Percentiles rank a stretch among this genome's conserved stretches.
phyloP scores from a whole-genome alignment of 371 early-diverging fungal species.

The Lichtheimia ramosa region DNA sequence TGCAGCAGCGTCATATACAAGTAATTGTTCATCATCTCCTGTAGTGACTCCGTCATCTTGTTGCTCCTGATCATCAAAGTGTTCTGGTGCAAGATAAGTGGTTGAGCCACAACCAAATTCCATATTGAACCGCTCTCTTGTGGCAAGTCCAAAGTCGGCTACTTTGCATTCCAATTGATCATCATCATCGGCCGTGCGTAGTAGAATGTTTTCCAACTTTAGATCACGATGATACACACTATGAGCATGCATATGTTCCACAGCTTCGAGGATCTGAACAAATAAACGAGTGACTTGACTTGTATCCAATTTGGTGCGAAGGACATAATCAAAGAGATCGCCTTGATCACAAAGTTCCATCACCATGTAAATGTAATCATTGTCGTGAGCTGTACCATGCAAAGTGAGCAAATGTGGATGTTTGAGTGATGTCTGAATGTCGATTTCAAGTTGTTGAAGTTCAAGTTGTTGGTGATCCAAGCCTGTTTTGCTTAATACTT shows the following conservation, averaged over 20 bases:
- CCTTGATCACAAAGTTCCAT: conserved; percentile 64
- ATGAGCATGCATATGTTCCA: conserved; percentile 52
- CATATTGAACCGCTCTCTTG: conserved; percentile 61
- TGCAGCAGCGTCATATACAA: conserved; percentile 62
- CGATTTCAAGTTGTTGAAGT: conserved; percentile 72
- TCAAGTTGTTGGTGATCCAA: conserved; percentile 56
- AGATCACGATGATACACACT: conserved; percentile 74
- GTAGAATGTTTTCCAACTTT: conserved; percentile 77
- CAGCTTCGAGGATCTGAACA: conserved; percentile 51
- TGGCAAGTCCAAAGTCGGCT: conserved; percentile 85
- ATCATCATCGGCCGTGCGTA: conserved; percentile 30
- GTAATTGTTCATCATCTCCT: conserved; percentile 11
- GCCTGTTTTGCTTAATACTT: conserved; percentile 67
- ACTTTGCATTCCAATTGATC: conserved; percentile 59
- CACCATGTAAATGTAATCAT: conserved; percentile 47
- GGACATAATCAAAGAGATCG: conserved; percentile 59
- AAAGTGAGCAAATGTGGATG: conserved; percentile 67
- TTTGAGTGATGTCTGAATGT: conserved; percentile 63
- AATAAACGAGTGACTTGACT: conserved; percentile 39
- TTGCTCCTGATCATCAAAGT: conserved; percentile 41
- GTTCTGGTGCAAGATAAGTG: conserved; percentile 65
- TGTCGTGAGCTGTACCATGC: conserved; percentile 47
- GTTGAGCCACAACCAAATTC: conserved; percentile 82
- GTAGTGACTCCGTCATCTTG: conserved; percentile 15
- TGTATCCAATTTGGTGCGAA: conserved; percentile 35